These are phyloP conservation scores for Omphalotus olearius DNA, from an alignment of 1,284 basidiomycete species.

Conservation along the genomic window DNA sequence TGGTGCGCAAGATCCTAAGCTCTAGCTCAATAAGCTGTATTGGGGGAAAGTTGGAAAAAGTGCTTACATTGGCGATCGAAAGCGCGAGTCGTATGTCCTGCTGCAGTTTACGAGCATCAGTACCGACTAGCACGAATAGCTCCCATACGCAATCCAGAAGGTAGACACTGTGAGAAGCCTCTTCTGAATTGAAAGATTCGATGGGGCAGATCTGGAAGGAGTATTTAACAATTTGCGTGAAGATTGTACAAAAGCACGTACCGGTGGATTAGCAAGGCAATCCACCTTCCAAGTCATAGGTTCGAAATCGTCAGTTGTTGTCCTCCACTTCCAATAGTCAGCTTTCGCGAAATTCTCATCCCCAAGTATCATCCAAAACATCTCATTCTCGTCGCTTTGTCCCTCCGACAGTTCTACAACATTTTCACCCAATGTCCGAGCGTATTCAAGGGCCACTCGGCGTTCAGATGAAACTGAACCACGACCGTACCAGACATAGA, in stretches of 20 bases:
- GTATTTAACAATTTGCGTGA: slow-evolving; percentile 4
- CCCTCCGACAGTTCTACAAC: slow-evolving; percentile 58
- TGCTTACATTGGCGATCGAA: slow-evolving; percentile 47
- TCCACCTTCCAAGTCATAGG: slow-evolving; percentile 59
- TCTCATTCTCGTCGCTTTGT: slow-evolving; percentile 59
- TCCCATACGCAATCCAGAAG: slow-evolving; percentile 75
- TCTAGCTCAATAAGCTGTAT: slow-evolving; percentile 4
- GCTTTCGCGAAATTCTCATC: slow-evolving; percentile 69
- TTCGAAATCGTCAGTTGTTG: slow-evolving; percentile 29
- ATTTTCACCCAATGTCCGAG: slow-evolving; percentile 37
- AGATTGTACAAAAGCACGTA: slow-evolving; percentile 25
- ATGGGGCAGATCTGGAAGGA: slow-evolving; percentile 27
- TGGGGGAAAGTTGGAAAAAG: slow-evolving; percentile 2
- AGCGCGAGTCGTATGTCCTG: slow-evolving; percentile 59
- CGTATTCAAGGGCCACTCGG: slow-evolving; percentile 57
- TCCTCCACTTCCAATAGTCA: slow-evolving; percentile 75
- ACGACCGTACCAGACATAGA: slow-evolving; percentile 76
- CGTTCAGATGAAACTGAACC: slow-evolving; percentile 60
- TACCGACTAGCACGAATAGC: slow-evolving; percentile 71
- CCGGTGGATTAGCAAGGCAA: slow-evolving; percentile 29
- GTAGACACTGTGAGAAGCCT: slow-evolving; percentile 42
- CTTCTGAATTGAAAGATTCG: slow-evolving; percentile 27
- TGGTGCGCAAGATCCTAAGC: slow-evolving; percentile 49
- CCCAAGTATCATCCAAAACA: slow-evolving; percentile 82
- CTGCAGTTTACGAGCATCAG: slow-evolving; percentile 52